Conservation (phyloP, 2,329 filamentous ascomycete species). For the Ophiocordyceps camponoti-leonardi region DNA sequence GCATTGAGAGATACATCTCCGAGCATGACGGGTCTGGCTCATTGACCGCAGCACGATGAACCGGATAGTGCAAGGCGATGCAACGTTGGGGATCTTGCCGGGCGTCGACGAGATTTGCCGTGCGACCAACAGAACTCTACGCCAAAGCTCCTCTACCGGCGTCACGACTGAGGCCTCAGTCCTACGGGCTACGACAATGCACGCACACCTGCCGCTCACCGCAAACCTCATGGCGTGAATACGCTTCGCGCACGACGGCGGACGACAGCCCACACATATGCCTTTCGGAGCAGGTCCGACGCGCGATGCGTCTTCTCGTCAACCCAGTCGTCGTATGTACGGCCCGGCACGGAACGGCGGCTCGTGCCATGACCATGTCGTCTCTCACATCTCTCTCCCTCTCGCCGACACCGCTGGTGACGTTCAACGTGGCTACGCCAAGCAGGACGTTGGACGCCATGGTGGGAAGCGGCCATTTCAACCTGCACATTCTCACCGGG, state of each 20-base stretch:
- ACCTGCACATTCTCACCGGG: conserved; percentile 35
- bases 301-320: conserved; percentile 34
- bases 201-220: neutral
- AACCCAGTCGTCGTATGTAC: conserved; percentile 41
- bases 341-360: conserved; percentile 15
- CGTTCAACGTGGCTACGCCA: conserved; percentile 39
- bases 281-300: conserved; percentile 30
- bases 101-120: neutral
- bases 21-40: neutral
- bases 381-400: conserved; percentile 39
- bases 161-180: neutral
- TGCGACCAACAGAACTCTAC: neutral
- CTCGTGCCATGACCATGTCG: conserved; percentile 41
- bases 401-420: conserved; percentile 30
- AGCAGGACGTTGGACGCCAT: conserved; percentile 38
- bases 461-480: conserved; percentile 24
- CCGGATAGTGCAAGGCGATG: conserved; percentile 5
- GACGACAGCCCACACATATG: conserved; percentile 7
- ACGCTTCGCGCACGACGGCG: conserved; percentile 3
- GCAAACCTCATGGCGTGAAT: conserved; percentile 2
- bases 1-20: too few species aligned
- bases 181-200: neutral
- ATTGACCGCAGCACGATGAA: conserved; percentile 2
- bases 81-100: conserved; percentile 1
- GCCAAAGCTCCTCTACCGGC: conserved; percentile 1